Conservation (phyloP, 1,139 yeast genomes). For the Sugiyamaella pinicola region DNA sequence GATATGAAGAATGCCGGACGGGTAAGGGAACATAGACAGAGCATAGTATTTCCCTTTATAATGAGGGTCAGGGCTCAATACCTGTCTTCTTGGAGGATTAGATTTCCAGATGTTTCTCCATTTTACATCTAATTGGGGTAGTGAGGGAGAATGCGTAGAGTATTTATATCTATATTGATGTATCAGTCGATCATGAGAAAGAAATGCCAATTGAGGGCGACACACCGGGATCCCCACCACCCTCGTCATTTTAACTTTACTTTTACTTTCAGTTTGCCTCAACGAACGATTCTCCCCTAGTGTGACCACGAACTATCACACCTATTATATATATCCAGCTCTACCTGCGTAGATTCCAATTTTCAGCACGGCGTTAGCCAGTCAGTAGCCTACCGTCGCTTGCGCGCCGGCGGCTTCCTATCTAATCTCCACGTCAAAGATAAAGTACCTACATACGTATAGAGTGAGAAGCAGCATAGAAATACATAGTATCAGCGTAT, state of each 20-base stretch:
- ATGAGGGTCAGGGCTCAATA: conserved; percentile 20
- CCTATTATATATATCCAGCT: too few species aligned
- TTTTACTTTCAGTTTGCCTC: too few species aligned
- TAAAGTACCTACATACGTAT: neutral
- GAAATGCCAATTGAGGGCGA: neutral
- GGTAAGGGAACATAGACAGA: conserved; percentile 92
- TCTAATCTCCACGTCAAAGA: conserved; percentile 15
- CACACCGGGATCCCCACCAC: neutral
- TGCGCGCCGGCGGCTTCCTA: conserved; percentile 10
- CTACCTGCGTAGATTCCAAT: too few species aligned
- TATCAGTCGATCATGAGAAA: neutral
- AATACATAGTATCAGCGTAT: neutral
- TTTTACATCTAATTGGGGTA: conserved; percentile 34
- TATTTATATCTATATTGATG: neutral
- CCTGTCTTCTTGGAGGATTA: conserved; percentile 30
- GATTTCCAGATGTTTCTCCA: conserved; percentile 39
- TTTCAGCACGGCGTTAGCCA: conserved; percentile 5
- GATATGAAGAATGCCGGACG: conserved; percentile 88
- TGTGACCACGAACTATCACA: too few species aligned
- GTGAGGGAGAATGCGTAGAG: neutral
- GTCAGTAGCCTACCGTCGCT: neutral
- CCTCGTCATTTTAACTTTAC: neutral
- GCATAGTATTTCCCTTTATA: conserved; percentile 57
- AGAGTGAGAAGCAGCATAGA: neutral
- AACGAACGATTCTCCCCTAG: too few species aligned